A percentile compares a stretch with the other conserved stretches of the same genome.
Conservation (phyloP, 2,329 filamentous ascomycete genomes). For the Colletotrichum higginsianum region DNA sequence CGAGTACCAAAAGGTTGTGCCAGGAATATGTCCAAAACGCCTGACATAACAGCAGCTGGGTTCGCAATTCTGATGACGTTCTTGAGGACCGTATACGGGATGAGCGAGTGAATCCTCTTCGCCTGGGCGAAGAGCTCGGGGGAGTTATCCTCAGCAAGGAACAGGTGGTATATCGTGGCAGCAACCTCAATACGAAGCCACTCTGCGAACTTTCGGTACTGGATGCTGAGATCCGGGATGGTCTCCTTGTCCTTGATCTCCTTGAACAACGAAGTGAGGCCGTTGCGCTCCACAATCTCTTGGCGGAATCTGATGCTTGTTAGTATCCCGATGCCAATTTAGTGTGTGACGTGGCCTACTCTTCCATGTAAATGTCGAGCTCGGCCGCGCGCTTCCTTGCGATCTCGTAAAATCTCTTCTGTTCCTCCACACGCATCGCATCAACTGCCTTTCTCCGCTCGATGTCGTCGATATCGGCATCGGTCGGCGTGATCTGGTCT, state of each 20-base stretch:
- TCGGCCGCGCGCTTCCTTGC: constrained; percentile 91
- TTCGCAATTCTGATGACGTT: constrained; percentile 98
- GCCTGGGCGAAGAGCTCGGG: constrained; percentile 95
- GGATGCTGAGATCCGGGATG: constrained; percentile 89
- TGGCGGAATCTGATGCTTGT: constrained; percentile 69
- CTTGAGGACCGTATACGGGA: constrained; percentile 94
- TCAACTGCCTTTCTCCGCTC: constrained; percentile 85
- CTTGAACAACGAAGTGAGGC: constrained; percentile 90
- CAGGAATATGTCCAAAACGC: constrained; percentile 93
- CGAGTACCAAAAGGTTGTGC: constrained; percentile 94
- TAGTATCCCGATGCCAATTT: constrained; percentile 43
- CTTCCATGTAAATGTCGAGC: constrained; percentile 97
- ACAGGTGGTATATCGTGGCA: constrained; percentile 96
- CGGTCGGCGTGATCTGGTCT: constrained; percentile 80
- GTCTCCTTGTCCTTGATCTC: constrained; percentile 93
- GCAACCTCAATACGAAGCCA: constrained; percentile 98
- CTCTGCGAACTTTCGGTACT: constrained; percentile 98
- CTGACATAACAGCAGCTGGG: constrained; percentile 96
- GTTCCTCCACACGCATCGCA: constrained; percentile 90
- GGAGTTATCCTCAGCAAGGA: constrained; percentile 97
- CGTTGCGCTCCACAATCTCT: constrained; percentile 80
- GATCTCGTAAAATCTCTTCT: constrained; percentile 95
- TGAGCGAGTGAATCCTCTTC: constrained; percentile 93
- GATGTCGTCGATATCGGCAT: constrained; percentile 89
- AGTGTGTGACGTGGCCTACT: constrained; percentile 62